Percentiles rank a stretch among this genome's conserved stretches.
phyloP scores from a whole-genome alignment of 768 basidiomycete species.

The Xerocomellus intermedius region DNA sequence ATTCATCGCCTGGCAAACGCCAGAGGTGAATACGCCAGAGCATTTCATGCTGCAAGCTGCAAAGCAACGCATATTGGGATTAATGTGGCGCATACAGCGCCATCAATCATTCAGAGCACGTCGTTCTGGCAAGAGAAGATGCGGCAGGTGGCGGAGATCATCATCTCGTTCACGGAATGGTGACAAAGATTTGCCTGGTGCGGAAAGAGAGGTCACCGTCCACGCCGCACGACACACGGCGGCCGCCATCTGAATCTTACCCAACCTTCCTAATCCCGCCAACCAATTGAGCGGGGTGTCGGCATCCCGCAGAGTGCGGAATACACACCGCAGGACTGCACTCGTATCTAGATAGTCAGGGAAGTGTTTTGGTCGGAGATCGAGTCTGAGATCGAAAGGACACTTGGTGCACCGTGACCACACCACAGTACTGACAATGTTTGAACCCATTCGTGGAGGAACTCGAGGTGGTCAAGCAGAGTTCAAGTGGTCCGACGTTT shows the following conservation, averaged over 20 bases:
- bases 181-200: not conserved
- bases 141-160: conserved; percentile 5
- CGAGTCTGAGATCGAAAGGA: conserved; percentile 9
- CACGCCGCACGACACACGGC: conserved; percentile 10
- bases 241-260: not conserved
- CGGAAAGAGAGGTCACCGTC: not conserved
- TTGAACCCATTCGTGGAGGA: conserved; percentile 84
- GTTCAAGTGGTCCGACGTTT: conserved; percentile 89
- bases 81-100: not conserved
- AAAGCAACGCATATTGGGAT: not conserved
- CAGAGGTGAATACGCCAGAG: not conserved
- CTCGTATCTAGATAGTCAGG: conserved; percentile 15
- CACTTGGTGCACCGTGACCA: not conserved
- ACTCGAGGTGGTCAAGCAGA: conserved; percentile 89
- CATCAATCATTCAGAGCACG: not conserved
- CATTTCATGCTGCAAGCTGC: not conserved
- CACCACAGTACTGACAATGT: conserved; percentile 40
- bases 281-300: conserved; percentile 8
- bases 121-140: conserved; percentile 1
- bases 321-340: conserved; percentile 7
- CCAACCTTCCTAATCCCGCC: conserved; percentile 1
- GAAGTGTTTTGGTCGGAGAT: conserved; percentile 23
- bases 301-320: conserved; percentile 24
- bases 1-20: not conserved
- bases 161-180: not conserved